Evolutionary conservation across 2,329 filamentous ascomycete genomes (phyloP).

Genomic region (Chalaropsis thielavioides): DNA sequence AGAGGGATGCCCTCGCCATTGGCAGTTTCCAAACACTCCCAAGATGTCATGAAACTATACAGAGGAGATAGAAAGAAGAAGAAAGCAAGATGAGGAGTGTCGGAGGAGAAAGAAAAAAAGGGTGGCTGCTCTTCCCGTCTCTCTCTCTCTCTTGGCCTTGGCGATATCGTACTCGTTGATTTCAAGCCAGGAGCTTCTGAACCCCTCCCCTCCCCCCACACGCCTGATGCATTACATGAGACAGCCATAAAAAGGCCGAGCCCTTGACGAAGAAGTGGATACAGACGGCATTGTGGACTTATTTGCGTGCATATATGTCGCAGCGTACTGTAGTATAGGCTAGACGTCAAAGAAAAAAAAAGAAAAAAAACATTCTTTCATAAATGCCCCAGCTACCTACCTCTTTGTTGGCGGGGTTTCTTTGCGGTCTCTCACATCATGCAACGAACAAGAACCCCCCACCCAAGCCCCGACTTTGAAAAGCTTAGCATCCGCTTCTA

Average conservation of each 20-base stretch:
- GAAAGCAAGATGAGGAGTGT: too few species aligned
- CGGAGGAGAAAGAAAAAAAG: not conserved
- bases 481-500: not conserved
- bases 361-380: not conserved
- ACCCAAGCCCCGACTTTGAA: not conserved
- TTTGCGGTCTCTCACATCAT: not conserved
- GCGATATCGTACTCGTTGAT: too few species aligned
- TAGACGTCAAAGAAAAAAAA: not conserved
- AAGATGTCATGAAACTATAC: not conserved
- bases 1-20: not conserved
- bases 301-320: slow-evolving; percentile 2
- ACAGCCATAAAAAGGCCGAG: not conserved
- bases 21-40: not conserved
- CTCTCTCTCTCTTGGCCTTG: too few species aligned
- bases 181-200: too few species aligned
- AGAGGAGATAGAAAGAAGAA: not conserved
- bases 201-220: too few species aligned
- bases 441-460: not conserved
- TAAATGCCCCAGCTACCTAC: not conserved
- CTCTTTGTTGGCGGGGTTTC: not conserved
- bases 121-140: not conserved
- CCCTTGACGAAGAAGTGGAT: not conserved
- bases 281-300: not conserved
- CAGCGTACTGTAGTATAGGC: not conserved
- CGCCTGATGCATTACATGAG: not conserved